phyloP scores from a whole-genome alignment of 371 early-diverging fungal species.

The Actinomucor elegans region DNA sequence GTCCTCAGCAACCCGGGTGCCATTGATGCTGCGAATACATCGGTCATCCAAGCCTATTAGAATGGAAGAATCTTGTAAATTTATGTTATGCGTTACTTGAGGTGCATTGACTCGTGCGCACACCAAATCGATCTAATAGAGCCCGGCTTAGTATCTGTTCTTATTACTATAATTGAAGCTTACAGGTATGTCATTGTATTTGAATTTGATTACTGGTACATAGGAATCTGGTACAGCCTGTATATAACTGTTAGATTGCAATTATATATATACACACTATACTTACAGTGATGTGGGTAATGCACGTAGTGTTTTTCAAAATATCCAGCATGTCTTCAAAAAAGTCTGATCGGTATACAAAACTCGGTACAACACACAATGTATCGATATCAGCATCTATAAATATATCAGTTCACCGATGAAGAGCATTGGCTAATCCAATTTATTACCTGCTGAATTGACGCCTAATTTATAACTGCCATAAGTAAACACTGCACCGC shows the following conservation, averaged over 20 bases:
- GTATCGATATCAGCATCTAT: conserved; percentile 91
- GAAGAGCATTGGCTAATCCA: too few relatives aligned
- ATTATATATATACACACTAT: background rate
- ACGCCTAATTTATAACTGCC: conserved; percentile 95
- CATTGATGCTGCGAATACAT: conserved; percentile 82
- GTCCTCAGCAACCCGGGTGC: conserved; percentile 88
- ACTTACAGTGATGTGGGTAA: conserved; percentile 67
- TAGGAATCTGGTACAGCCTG: conserved; percentile 73
- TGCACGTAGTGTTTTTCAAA: conserved; percentile 61
- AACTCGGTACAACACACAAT: conserved; percentile 85
- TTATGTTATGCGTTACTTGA: conserved; percentile 65
- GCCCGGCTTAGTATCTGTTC: background rate
- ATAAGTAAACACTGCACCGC: conserved; percentile 89
- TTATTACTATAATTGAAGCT: background rate
- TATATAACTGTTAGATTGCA: background rate
- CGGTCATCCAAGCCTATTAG: conserved; percentile 76
- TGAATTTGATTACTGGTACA: conserved; percentile 89
- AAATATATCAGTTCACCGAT: too few relatives aligned
- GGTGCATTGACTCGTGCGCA: conserved; percentile 74
- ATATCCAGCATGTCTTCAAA: conserved; percentile 71
- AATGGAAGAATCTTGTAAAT: conserved; percentile 70
- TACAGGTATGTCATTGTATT: conserved; percentile 67
- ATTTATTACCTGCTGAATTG: conserved; percentile 73
- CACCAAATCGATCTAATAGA: conserved; percentile 77
- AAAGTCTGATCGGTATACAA: conserved; percentile 82